phyloP scores from a whole-genome alignment of 352 stramenopile species.

The Globisporangium carolinianum region DNA sequence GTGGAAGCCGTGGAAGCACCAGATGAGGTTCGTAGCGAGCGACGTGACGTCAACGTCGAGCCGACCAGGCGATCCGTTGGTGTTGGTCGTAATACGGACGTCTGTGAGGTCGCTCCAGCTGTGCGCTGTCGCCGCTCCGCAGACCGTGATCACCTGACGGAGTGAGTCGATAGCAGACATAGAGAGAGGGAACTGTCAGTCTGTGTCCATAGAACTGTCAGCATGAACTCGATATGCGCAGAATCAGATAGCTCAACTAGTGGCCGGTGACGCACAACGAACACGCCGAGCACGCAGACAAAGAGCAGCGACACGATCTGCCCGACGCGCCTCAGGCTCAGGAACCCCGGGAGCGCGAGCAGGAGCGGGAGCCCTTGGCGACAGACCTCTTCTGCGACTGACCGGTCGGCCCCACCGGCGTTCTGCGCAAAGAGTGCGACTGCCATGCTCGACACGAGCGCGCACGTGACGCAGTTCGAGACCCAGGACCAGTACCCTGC shows the following conservation, averaged over 20 bases:
- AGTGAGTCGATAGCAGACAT: neutral
- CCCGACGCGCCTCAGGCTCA: conserved; percentile 31
- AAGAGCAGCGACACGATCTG: conserved; percentile 22
- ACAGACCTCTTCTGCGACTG: conserved; percentile 35
- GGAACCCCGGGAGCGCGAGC: conserved; percentile 40
- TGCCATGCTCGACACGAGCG: conserved; percentile 54
- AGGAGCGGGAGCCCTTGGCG: conserved; percentile 40
- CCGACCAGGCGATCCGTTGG: neutral
- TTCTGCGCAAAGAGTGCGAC: conserved; percentile 22
- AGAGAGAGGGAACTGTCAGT: neutral
- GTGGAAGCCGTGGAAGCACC: conserved; percentile 49
- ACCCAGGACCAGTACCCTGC: conserved; percentile 82
- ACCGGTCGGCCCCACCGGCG: conserved; percentile 6
- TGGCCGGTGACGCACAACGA: conserved; percentile 18
- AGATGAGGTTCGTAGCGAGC: conserved; percentile 34
- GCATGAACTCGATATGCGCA: neutral
- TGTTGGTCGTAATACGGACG: conserved; percentile 14
- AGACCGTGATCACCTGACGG: too few species aligned
- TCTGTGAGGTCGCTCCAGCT: conserved; percentile 30
- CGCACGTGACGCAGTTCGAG: conserved; percentile 68
- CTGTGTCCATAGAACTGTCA: neutral
- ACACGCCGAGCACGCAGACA: conserved; percentile 29
- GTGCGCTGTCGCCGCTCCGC: too few species aligned
- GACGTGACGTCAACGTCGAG: conserved; percentile 16
- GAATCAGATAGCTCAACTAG: neutral